phyloP scores from a whole-genome alignment of 176 grass and related monocot genomes.

The Tillandsia fasciculata region DNA sequence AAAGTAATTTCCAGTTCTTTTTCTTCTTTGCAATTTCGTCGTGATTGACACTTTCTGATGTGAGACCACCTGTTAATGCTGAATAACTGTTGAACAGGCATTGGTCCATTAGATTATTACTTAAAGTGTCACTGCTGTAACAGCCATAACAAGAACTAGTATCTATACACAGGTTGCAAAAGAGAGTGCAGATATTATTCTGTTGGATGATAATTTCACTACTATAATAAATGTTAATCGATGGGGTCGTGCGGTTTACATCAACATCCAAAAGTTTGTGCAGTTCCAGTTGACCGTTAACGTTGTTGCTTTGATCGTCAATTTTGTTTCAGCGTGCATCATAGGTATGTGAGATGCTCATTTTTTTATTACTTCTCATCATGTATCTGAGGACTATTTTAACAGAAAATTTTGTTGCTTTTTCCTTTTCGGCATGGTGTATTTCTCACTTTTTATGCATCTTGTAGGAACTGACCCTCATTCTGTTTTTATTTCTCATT shows the following conservation, averaged over 20 bases:
- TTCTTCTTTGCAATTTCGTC: neutral
- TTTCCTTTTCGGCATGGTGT: neutral
- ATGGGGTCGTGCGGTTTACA: constrained; percentile 44
- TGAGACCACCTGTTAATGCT: neutral
- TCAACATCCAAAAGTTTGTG: constrained; percentile 52
- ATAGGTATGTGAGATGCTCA: constrained; percentile 20
- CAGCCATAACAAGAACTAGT: neutral
- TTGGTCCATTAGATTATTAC: neutral
- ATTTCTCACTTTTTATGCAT: neutral
- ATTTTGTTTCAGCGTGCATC: constrained; percentile 44
- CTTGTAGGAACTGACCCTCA: constrained; percentile 63
- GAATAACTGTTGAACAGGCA: neutral
- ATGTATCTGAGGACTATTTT: neutral
- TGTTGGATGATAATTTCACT: constrained; percentile 42
- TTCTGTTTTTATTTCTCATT: constrained; percentile 35
- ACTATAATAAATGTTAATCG: constrained; percentile 43
- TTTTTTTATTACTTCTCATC: neutral
- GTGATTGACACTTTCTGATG: neutral
- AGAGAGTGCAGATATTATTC: constrained; percentile 48
- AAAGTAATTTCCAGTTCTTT: neutral
- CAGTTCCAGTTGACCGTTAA: constrained; percentile 50
- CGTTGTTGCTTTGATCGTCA: constrained; percentile 36
- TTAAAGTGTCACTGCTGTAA: neutral
- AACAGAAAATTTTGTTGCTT: neutral
- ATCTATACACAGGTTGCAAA: constrained; percentile 36